A percentile compares a stretch with the other conserved stretches of the same genome.
Conservation (phyloP, 2,329 filamentous ascomycete genomes). For the Sarocladiaceae sp. region DNA sequence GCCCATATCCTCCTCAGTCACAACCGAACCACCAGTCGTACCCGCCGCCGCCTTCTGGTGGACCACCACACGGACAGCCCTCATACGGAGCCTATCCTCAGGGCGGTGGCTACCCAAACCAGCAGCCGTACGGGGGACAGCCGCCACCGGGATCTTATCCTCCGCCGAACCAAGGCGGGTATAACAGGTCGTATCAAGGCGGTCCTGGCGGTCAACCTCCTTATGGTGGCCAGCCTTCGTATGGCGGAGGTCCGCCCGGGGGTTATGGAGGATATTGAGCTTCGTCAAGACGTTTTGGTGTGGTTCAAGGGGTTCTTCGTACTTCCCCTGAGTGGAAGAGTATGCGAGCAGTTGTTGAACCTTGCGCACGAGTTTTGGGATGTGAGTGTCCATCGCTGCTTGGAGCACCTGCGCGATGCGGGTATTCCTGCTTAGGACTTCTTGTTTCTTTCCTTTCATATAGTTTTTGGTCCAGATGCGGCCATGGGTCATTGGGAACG, state of each 20-base stretch:
- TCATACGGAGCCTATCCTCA: constrained; percentile 14
- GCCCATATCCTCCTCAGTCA: background rate
- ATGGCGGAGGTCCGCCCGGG: constrained; percentile 14
- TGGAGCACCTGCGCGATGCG: too few relatives aligned
- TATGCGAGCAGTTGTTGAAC: too few relatives aligned
- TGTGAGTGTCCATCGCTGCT: too few relatives aligned
- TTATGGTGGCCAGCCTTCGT: constrained; percentile 22
- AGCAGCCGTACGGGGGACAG: constrained; percentile 14
- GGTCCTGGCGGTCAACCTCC: constrained; percentile 11
- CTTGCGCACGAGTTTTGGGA: too few relatives aligned
- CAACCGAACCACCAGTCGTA: constrained; percentile 15
- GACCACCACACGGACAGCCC: constrained; percentile 14
- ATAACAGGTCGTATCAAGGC: constrained; percentile 1
- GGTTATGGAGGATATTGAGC: constrained; percentile 7
- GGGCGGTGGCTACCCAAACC: constrained; percentile 10
- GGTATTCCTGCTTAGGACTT: constrained; percentile 6
- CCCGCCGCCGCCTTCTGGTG: constrained; percentile 17
- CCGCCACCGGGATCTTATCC: constrained; percentile 7
- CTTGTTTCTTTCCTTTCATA: background rate
- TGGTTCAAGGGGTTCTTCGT: background rate
- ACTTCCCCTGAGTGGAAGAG: too few relatives aligned
- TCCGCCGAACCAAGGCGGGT: constrained; percentile 8
- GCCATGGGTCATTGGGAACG: background rate
- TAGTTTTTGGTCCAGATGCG: background rate
- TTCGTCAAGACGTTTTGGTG: background rate